Percentiles rank a stretch among this genome's conserved stretches.
Conservation (phyloP, 345 rosid genomes). For the Gossypium stocksii region DNA sequence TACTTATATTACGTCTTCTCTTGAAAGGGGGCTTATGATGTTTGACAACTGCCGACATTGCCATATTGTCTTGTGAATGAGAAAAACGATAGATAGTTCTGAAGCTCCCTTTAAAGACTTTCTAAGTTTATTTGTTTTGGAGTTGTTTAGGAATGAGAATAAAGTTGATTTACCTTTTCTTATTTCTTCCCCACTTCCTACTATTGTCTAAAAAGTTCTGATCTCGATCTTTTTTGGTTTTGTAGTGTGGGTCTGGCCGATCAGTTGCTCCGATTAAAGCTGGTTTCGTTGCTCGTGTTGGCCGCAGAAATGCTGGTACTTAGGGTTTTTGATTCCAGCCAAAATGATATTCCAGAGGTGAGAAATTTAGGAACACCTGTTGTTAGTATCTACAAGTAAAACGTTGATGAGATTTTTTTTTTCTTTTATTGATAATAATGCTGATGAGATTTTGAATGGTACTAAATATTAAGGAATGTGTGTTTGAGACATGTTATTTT, state of each 20-base stretch:
- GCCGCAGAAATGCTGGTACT: constrained; percentile 39
- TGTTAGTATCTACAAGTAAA: not conserved
- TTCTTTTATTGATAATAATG: too few species aligned
- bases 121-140: not conserved
- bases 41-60: not conserved
- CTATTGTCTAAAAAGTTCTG: not conserved
- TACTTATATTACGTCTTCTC: too few species aligned
- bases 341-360: too few species aligned
- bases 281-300: constrained; percentile 97
- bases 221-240: not conserved
- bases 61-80: constrained; percentile 3
- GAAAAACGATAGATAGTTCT: not conserved
- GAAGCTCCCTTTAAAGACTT: not conserved
- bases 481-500: not conserved
- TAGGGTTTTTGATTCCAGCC: not conserved
- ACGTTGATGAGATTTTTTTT: not conserved
- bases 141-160: not conserved
- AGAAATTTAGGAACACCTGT: not conserved
- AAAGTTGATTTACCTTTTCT: not conserved
- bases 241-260: constrained; percentile 94
- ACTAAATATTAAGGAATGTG: not conserved
- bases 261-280: constrained; percentile 96
- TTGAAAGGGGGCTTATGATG: not conserved
- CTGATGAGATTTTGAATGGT: not conserved
- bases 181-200: too few species aligned